Evolutionary conservation across 345 rosid species (phyloP).

Genomic region (Camelina sativa): DNA sequence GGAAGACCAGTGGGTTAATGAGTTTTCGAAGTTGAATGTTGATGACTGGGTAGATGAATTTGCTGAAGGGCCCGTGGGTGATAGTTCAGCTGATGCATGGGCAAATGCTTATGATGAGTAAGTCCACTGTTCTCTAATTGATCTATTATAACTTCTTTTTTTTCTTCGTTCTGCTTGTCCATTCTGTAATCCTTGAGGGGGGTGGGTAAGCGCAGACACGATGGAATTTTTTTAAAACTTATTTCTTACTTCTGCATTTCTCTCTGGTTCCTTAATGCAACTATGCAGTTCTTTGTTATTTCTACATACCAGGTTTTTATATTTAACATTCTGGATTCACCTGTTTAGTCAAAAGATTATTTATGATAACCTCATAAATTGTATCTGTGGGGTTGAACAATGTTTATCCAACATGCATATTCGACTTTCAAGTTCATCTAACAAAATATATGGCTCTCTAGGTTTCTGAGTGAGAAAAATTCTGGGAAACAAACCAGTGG

Average conservation of each 20-base stretch:
- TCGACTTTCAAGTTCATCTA: slow-evolving; percentile 30
- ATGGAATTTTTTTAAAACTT: neutral
- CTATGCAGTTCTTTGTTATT: slow-evolving; percentile 12
- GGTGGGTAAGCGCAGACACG: neutral
- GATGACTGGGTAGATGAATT: slow-evolving; percentile 97
- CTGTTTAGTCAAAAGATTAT: slow-evolving; percentile 20
- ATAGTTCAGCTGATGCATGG: slow-evolving; percentile 75
- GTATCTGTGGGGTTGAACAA: slow-evolving; percentile 13
- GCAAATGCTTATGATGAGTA: slow-evolving; percentile 94
- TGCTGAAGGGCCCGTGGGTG: slow-evolving; percentile 74
- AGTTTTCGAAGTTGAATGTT: slow-evolving; percentile 91
- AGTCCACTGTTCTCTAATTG: slow-evolving; percentile 43
- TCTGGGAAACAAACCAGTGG: slow-evolving; percentile 75
- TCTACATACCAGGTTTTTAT: slow-evolving; percentile 9
- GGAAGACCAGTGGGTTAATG: slow-evolving; percentile 93
- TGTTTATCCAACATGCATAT: slow-evolving; percentile 24
- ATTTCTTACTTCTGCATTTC: neutral
- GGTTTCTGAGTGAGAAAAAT: slow-evolving; percentile 76
- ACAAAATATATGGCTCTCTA: slow-evolving; percentile 36
- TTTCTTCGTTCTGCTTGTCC: slow-evolving; percentile 1
- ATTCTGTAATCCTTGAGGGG: neutral
- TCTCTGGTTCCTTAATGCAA: slow-evolving; percentile 15
- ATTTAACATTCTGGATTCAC: neutral
- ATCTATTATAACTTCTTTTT: slow-evolving; percentile 25
- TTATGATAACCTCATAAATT: slow-evolving; percentile 9